Conservation (phyloP, 345 rosid genomes). For the Brassica carinata region DNA sequence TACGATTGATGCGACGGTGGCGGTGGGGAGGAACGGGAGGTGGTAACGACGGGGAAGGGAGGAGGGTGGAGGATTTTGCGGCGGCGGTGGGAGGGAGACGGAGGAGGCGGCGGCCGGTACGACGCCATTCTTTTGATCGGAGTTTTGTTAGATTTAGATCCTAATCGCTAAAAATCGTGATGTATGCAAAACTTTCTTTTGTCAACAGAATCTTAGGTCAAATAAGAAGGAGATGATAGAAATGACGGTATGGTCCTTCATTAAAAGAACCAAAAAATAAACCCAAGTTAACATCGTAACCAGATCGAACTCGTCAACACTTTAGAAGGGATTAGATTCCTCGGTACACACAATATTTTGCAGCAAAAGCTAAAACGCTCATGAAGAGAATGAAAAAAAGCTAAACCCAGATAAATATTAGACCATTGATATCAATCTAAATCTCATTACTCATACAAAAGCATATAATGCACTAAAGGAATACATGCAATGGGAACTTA, state of each 20-base stretch:
- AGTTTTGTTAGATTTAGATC: background rate
- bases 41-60: constrained; percentile 47
- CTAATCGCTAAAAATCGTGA: background rate
- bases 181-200: background rate
- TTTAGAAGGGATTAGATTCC: background rate
- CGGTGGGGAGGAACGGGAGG: constrained; percentile 52
- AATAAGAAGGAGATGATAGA: background rate
- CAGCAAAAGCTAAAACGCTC: constrained; percentile 4
- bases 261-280: too few relatives aligned
- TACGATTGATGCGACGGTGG: constrained; percentile 70
- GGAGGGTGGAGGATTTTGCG: constrained; percentile 57
- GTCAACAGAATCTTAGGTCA: background rate
- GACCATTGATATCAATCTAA: too few relatives aligned
- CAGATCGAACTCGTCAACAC: background rate
- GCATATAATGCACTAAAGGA: constrained; percentile 30
- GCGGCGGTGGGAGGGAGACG: constrained; percentile 37
- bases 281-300: background rate
- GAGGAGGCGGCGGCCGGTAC: constrained; percentile 40
- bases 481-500: constrained; percentile 16
- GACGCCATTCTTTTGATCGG: constrained; percentile 36
- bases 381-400: background rate
- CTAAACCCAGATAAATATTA: constrained; percentile 21
- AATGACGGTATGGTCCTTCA: background rate
- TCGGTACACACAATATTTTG: constrained; percentile 23
- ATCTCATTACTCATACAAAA: constrained; percentile 34